These are phyloP conservation scores for Diaporthe sp. DNA, from an alignment of 2,329 filamentous ascomycete genomes.

Conservation along the genomic window DNA sequence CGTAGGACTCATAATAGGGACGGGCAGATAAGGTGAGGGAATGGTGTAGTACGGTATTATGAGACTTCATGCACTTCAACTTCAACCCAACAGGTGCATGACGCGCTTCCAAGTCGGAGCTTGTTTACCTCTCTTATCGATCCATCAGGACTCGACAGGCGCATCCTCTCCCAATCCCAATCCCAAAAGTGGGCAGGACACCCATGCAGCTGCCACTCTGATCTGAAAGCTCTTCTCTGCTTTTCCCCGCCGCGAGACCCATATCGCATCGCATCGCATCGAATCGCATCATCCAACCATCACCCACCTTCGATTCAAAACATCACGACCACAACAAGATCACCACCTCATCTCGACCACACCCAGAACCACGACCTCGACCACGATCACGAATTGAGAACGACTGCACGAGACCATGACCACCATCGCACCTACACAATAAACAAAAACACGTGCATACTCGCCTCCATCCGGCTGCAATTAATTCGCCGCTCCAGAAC, in stretches of 20 bases:
- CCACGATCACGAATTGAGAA: neutral
- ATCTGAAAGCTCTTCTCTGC: constrained; percentile 18
- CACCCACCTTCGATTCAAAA: neutral
- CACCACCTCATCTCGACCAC: neutral
- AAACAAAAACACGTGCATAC: neutral
- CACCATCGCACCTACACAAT: constrained; percentile 22
- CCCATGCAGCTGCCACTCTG: neutral
- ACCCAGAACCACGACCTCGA: neutral
- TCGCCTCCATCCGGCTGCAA: constrained; percentile 38
- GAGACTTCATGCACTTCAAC: constrained; percentile 23
- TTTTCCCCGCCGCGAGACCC: constrained; percentile 19
- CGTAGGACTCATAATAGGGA: neutral
- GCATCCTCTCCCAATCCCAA: neutral
- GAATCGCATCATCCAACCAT: constrained; percentile 15
- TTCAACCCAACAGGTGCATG: neutral
- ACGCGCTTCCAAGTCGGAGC: constrained; percentile 19
- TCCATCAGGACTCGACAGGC: neutral
- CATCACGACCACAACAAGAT: neutral
- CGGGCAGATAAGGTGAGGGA: neutral
- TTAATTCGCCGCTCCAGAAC: constrained; percentile 47
- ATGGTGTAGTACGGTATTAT: neutral
- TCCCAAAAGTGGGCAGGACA: neutral
- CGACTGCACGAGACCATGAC: constrained; percentile 34
- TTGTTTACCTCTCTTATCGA: constrained; percentile 11
- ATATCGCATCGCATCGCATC: constrained; percentile 24